Conservation (phyloP, 1,139 yeast genomes). For the Scheffersomyces stambukii region DNA sequence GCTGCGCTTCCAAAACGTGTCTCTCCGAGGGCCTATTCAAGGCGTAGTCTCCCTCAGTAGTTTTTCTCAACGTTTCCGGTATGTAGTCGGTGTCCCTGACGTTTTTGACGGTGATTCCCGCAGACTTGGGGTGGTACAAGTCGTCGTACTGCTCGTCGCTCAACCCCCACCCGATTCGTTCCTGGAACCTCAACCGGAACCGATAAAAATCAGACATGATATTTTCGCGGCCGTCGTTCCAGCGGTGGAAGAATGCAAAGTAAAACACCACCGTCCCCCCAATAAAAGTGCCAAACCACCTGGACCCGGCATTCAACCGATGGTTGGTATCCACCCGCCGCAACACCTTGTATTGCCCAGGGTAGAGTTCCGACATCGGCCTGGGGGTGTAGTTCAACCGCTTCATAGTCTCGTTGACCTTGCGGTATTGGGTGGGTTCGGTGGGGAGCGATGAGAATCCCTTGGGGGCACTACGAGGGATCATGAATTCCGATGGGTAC, state of each 20-base stretch:
- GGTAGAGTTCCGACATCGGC: constrained; percentile 69
- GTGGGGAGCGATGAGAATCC: constrained; percentile 63
- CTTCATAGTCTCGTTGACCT: constrained; percentile 70
- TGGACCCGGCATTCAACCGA: constrained; percentile 53
- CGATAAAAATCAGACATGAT: constrained; percentile 68
- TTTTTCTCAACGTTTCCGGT: constrained; percentile 34
- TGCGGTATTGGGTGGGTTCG: constrained; percentile 65
- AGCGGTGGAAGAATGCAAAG: constrained; percentile 69
- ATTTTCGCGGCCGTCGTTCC: constrained; percentile 84
- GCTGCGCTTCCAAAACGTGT: constrained; percentile 73
- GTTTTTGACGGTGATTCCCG: constrained; percentile 30
- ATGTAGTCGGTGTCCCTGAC: constrained; percentile 43
- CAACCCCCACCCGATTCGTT: constrained; percentile 45
- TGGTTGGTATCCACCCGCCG: constrained; percentile 54
- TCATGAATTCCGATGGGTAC: constrained; percentile 72
- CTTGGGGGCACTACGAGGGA: constrained; percentile 51
- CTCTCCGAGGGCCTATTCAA: constrained; percentile 68
- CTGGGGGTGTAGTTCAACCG: constrained; percentile 74
- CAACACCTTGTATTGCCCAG: constrained; percentile 75
- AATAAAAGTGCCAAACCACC: constrained; percentile 46
- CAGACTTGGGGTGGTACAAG: constrained; percentile 43
- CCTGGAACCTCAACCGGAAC: constrained; percentile 53
- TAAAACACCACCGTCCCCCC: constrained; percentile 47
- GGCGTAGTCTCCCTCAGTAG: constrained; percentile 45
- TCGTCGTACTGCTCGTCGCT: constrained; percentile 62